phyloP scores from a whole-genome alignment of 2,329 filamentous ascomycete genomes.

The Scedosporium dehoogii region DNA sequence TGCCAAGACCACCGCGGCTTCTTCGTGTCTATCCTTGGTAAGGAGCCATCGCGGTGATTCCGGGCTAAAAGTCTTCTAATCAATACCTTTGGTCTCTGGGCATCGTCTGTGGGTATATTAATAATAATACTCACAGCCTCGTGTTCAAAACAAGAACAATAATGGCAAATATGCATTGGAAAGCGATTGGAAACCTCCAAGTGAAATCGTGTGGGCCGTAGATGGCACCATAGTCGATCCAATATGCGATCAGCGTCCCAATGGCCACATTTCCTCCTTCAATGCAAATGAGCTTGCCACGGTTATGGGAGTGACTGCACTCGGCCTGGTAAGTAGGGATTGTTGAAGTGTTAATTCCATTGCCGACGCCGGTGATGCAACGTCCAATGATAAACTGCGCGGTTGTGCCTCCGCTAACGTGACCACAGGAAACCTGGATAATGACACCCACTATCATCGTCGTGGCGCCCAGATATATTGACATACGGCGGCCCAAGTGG shows the following conservation, averaged over 20 bases:
- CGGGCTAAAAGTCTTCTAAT: slow-evolving; percentile 42
- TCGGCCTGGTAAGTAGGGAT: slow-evolving; percentile 49
- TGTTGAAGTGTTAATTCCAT: slow-evolving; percentile 44
- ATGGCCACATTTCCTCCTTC: slow-evolving; percentile 42
- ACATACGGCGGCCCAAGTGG: slow-evolving; percentile 46
- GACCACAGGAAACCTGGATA: slow-evolving; percentile 48
- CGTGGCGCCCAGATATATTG: slow-evolving; percentile 48
- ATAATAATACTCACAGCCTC: slow-evolving; percentile 22
- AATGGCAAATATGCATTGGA: slow-evolving; percentile 25
- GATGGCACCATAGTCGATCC: slow-evolving; percentile 22
- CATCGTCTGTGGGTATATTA: neutral
- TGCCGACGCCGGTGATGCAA: slow-evolving; percentile 45
- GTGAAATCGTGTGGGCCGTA: slow-evolving; percentile 33
- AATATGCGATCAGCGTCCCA: slow-evolving; percentile 34
- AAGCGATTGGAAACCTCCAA: slow-evolving; percentile 46
- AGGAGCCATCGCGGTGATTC: slow-evolving; percentile 36
- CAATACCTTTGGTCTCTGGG: no score
- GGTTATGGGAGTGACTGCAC: slow-evolving; percentile 36
- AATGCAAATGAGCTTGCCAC: slow-evolving; percentile 43
- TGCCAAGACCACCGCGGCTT: slow-evolving; percentile 21
- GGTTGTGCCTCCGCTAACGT: slow-evolving; percentile 26
- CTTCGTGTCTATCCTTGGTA: slow-evolving; percentile 36
- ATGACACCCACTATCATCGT: slow-evolving; percentile 48
- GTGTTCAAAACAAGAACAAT: slow-evolving; percentile 31
- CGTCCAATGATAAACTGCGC: slow-evolving; percentile 44